These are phyloP conservation scores for Paspalum vaginatum DNA, from an alignment of 176 grass and related monocot species.

Conservation along the genomic window DNA sequence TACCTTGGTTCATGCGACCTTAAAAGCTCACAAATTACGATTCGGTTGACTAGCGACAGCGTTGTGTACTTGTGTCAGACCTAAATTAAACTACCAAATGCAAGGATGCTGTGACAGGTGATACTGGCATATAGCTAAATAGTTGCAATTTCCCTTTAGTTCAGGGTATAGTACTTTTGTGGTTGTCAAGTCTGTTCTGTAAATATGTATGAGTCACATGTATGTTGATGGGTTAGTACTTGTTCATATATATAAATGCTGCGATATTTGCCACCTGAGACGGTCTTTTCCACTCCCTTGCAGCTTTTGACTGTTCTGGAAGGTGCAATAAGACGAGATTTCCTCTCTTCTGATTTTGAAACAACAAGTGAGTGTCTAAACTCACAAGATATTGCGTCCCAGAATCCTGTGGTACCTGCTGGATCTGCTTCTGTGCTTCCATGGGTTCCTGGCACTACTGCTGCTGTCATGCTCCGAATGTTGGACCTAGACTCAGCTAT, in stretches of 20 bases:
- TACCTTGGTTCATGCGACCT: constrained; percentile 28
- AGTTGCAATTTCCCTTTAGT: background rate
- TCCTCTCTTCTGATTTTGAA: constrained; percentile 84
- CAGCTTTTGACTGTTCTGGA: constrained; percentile 90
- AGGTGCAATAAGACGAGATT: constrained; percentile 69
- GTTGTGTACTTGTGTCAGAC: background rate
- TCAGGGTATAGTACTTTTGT: constrained; percentile 13
- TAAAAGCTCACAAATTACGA: background rate
- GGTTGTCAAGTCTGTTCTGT: background rate
- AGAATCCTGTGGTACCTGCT: constrained; percentile 33
- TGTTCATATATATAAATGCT: constrained; percentile 21
- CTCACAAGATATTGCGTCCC: constrained; percentile 38
- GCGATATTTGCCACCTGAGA: constrained; percentile 3
- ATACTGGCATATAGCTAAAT: constrained; percentile 25
- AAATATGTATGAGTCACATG: constrained; percentile 10
- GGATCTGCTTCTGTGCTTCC: constrained; percentile 84
- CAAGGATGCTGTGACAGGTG: background rate
- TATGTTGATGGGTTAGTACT: constrained; percentile 3
- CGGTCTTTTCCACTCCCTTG: constrained; percentile 31
- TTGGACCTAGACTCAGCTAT: constrained; percentile 82
- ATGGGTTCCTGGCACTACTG: constrained; percentile 81
- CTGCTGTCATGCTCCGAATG: constrained; percentile 81
- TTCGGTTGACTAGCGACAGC: constrained; percentile 6
- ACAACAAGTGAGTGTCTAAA: constrained; percentile 75
- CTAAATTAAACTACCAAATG: constrained; percentile 23